Evolutionary conservation across 2,329 filamentous ascomycete species (phyloP), one percentile per base, ranked within the genome.

Genomic region (Chrysoporthe deuterocubensis): DNA sequence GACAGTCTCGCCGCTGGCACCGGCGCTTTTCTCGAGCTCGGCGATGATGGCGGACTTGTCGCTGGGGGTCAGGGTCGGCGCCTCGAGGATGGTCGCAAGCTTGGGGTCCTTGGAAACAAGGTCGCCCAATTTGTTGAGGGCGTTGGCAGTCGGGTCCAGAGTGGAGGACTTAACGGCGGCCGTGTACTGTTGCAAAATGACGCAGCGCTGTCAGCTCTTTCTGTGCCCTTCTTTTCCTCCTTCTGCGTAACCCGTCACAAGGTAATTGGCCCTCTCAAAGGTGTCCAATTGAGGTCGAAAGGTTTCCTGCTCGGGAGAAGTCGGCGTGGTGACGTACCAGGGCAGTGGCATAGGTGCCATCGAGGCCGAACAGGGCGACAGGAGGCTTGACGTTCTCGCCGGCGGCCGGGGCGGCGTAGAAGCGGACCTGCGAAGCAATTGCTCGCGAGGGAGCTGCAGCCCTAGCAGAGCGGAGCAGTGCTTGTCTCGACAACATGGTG

Each of bases 341-440:
- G 85, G 96, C 96, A 84, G 91, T 94, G 81, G 96, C 96, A 85
- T 99, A 99, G 80, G 95, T 98, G 82, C 96, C 96, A 83, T 98
- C 96, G 79, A 99, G 85, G 76, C 96, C 96, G 83, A 93, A 99
- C 78, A 99, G 89, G 76, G 94, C 88, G 79, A 97, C 86, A 74
- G 96, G 96, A 76, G 95, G 90, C 87, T 92, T 94, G 81, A 89
- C 83, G 70, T 90, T 89, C 80, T 89, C 83, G 77, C 85, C 80
- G 75, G 88, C 80, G 77, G 87, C 84, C 71, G 88, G 82, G 71
- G 87, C 83, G 77, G 93, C 93, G 83, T 93, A 97, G 81, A 88
- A 89, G 81, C 94, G 91, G 81, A 89, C 83, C 77, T 87, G 85
- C 77, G 84, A 84, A 77, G 87, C 85, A 79, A 90, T 83, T 76